phyloP scores from a whole-genome alignment of 2,329 filamentous ascomycete genomes.

The Fusarium penzigii region DNA sequence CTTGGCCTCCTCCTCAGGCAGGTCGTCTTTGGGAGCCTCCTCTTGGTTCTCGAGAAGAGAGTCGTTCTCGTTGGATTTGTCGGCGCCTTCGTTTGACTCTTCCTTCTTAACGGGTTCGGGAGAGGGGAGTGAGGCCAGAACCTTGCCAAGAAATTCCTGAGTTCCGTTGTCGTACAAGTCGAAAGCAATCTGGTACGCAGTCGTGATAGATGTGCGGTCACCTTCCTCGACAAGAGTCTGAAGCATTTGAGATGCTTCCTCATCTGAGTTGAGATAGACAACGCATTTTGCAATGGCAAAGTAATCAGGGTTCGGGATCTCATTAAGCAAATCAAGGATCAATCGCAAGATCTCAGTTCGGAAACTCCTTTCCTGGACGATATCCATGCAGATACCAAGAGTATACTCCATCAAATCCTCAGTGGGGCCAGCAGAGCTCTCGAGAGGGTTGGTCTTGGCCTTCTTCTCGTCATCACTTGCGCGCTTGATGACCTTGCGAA shows the following conservation, averaged over 20 bases:
- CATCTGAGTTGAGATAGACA: conserved; percentile 90
- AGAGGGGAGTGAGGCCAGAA: conserved; percentile 76
- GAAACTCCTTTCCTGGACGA: conserved; percentile 89
- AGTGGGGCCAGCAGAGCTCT: conserved; percentile 59
- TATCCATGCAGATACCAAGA: conserved; percentile 93
- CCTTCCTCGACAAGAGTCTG: conserved; percentile 77
- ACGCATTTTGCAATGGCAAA: conserved; percentile 98
- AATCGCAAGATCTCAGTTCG: conserved; percentile 83
- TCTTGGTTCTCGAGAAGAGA: conserved; percentile 52
- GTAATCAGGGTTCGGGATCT: conserved; percentile 90
- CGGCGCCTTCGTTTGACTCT: conserved; percentile 46
- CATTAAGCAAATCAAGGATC: conserved; percentile 92
- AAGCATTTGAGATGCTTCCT: conserved; percentile 86
- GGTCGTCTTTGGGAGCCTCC: conserved; percentile 55
- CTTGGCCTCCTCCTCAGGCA: conserved; percentile 55
- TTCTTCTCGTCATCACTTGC: conserved; percentile 85
- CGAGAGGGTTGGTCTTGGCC: conserved; percentile 55
- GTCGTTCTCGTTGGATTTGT: conserved; percentile 46
- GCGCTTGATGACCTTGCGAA: conserved; percentile 82
- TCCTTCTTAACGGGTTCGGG: conserved; percentile 45
- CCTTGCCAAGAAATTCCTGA: conserved; percentile 91
- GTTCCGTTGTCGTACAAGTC: conserved; percentile 98
- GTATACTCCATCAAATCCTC: conserved; percentile 98
- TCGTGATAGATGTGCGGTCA: conserved; percentile 75
- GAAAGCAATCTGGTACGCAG: conserved; percentile 96